Percentiles rank a stretch among this genome's conserved stretches.
Conservation (phyloP, 805 yeast genomes). For the Kuraishia capsulata region DNA sequence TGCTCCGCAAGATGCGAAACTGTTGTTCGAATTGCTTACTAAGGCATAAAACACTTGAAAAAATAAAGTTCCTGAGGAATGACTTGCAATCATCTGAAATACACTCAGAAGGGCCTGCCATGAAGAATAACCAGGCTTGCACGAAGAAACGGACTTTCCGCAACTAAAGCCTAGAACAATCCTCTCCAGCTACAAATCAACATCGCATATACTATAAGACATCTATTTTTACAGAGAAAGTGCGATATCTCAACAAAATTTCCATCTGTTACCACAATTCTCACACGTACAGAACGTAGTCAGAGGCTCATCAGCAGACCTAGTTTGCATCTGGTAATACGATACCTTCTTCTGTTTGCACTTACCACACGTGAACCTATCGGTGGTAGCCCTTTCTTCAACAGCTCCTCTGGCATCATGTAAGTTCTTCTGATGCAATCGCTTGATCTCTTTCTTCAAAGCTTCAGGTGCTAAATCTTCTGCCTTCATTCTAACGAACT, state of each 20-base stretch:
- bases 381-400: conserved; percentile 92
- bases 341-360: conserved; percentile 96
- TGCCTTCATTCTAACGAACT: conserved; percentile 76
- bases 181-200: not conserved
- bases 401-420: conserved; percentile 98
- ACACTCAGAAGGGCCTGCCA: no score
- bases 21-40: conserved; percentile 12
- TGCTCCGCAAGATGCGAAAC: conserved; percentile 15
- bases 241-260: conserved; percentile 63
- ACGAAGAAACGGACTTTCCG: not conserved
- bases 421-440: conserved; percentile 78
- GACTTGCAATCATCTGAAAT: no score
- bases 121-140: no score
- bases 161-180: not conserved
- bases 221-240: not conserved
- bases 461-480: conserved; percentile 94
- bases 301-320: conserved; percentile 98
- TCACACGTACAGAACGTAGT: conserved; percentile 98
- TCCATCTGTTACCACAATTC: conserved; percentile 97
- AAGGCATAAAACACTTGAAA: conserved; percentile 8
- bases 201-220: not conserved
- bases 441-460: conserved; percentile 75
- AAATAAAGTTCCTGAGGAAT: not conserved
- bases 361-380: conserved; percentile 93
- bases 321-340: conserved; percentile 94